Conservation (phyloP, 352 stramenopile genomes). For the Pythium biforme region DNA sequence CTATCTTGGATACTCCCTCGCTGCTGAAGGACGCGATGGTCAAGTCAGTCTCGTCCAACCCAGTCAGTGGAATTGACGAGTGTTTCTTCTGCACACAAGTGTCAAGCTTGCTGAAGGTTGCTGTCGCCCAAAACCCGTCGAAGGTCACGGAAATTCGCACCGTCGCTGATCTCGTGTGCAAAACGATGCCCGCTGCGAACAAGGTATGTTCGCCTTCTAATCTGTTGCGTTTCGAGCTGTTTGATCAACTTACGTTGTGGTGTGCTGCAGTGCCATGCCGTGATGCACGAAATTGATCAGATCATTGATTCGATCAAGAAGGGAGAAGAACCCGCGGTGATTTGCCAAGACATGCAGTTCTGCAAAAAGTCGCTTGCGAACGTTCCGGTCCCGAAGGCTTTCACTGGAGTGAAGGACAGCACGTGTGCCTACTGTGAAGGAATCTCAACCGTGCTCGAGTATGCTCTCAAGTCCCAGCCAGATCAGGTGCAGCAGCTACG, state of each 20-base stretch:
- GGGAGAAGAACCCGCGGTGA: constrained; percentile 52
- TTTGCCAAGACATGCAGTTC: constrained; percentile 70
- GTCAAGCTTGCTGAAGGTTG: constrained; percentile 48
- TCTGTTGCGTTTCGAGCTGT: not conserved
- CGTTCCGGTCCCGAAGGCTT: not conserved
- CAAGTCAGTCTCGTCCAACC: constrained; percentile 7
- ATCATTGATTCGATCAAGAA: constrained; percentile 67
- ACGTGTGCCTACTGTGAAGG: constrained; percentile 65
- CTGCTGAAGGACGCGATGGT: constrained; percentile 13
- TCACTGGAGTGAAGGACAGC: constrained; percentile 22
- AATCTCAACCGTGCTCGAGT: constrained; percentile 60
- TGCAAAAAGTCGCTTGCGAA: constrained; percentile 25
- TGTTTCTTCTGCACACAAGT: constrained; percentile 81
- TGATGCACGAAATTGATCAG: constrained; percentile 56
- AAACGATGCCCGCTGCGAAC: constrained; percentile 49
- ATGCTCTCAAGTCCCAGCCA: constrained; percentile 51
- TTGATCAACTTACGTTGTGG: constrained; percentile 8
- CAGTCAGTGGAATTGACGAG: constrained; percentile 8
- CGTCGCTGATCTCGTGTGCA: constrained; percentile 62
- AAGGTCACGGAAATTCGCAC: constrained; percentile 60
- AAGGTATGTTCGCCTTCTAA: constrained; percentile 37
- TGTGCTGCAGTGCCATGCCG: constrained; percentile 52
- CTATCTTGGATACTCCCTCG: constrained; percentile 7
- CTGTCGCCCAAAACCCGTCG: constrained; percentile 48
- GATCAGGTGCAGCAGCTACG: constrained; percentile 62